Evolutionary conservation across 192 early-diverging fungal genomes (phyloP).

Genomic region (Umbelopsis ramanniana): DNA sequence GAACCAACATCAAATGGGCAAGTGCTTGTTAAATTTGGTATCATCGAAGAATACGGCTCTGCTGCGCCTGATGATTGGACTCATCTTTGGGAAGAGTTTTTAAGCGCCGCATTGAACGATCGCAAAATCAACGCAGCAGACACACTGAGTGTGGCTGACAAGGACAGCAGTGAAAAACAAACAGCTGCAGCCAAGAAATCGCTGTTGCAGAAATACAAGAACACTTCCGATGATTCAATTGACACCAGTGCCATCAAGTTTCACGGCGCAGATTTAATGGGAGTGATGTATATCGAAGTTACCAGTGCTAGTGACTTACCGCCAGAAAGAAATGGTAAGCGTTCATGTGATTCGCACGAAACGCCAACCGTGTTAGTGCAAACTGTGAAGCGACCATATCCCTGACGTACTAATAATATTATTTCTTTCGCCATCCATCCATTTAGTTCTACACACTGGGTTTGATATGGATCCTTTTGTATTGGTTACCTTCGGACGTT

Average conservation of each 20-base stretch:
- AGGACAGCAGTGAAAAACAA: not conserved
- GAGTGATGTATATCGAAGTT: conserved; percentile 41
- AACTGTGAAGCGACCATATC: not conserved
- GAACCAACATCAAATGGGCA: not conserved
- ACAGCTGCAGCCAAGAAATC: conserved; percentile 3
- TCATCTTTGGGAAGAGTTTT: conserved; percentile 2
- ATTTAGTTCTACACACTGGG: conserved; percentile 43
- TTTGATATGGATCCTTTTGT: conserved; percentile 81
- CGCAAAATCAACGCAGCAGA: not conserved
- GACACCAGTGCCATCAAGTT: conserved; percentile 22
- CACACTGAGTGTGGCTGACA: not conserved
- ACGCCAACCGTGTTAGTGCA: not conserved
- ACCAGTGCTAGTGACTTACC: conserved; percentile 26
- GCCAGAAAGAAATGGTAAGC: conserved; percentile 31
- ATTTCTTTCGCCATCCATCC: not conserved
- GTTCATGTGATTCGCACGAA: not conserved
- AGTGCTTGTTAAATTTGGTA: conserved; percentile 8
- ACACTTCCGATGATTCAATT: not conserved
- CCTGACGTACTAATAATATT: conserved; percentile 9
- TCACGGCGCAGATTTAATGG: conserved; percentile 36
- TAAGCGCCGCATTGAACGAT: not conserved
- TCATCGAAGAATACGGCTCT: conserved; percentile 2
- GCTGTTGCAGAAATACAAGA: not conserved
- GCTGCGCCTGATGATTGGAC: not conserved
- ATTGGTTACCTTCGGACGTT: conserved; percentile 62